Base-by-base conservation (phyloP, 192 early-diverging fungal species). In the Backusella liffmaniae region DNA sequence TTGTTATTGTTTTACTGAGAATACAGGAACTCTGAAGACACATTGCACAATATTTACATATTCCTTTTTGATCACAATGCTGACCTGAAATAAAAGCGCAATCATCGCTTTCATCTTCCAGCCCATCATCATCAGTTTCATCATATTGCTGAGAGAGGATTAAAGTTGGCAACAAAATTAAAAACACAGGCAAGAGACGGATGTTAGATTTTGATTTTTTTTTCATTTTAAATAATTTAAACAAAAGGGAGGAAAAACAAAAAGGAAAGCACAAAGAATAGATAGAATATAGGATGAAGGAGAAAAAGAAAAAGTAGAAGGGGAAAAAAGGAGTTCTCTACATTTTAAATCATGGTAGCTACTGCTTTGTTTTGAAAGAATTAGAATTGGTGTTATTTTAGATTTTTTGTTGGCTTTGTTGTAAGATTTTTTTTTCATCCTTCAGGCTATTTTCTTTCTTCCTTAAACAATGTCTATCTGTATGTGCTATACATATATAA, bases 41-140 rank as follows among this genome's bases (percentile, higher is more conserved):
- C 75, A 76, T 76, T 32, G 75, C 75, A 69, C 75, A 76, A 37
- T 70, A 76, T 70, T 76, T 76, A 42, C 75, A 76, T 18, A 76
- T 70, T 36, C 67, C 75, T 32, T 70, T 53, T 29, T 35, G 30
- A n/a, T 70, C 67, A 69, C 75, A 76, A 13, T 68, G 37, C 36
- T 76, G 75, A 15, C 75, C 51, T 6, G 75, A 76, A 21, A 76
- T 76, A 46, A 44, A 76, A 23, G 75, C 66, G 6, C 75, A 76
- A 26, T 42, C 39, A n/a, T 76, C 75, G 21, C 69, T 44, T 6
- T 74, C 73, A 30, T 76, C 67, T 51, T 53, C 42, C 26, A 23
- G 56, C 29, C 56, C 56, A 29, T 62, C 56, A 62, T 62, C 56
- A 62, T 62, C 56, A 29, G 26, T 62, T 26, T 62, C 56, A 0